Evolutionary conservation across 805 yeast genomes (phyloP).

Genomic region (Tanozyma kutaoensis): DNA sequence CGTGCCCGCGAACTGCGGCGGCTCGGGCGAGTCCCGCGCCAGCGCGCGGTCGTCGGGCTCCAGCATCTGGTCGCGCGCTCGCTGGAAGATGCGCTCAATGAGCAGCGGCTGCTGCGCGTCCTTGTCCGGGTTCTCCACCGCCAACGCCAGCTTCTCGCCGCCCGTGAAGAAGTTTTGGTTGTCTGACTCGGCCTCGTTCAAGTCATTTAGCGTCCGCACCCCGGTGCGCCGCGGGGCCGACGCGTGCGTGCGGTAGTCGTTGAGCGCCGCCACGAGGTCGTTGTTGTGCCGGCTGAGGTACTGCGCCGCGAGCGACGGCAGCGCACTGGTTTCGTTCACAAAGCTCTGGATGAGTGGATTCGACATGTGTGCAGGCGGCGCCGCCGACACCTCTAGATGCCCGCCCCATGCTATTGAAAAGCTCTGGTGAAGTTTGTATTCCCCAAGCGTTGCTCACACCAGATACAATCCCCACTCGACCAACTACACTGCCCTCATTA

Average conservation of each 20-base stretch:
- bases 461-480: too few species aligned
- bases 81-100: slow-evolving; percentile 54
- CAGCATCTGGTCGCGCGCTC: slow-evolving; percentile 37
- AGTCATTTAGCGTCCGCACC: slow-evolving; percentile 24
- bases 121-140: slow-evolving; percentile 62
- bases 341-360: slow-evolving; percentile 17
- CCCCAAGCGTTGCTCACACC: too few species aligned
- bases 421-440: too few species aligned
- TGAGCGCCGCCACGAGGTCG: slow-evolving; percentile 26
- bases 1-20: slow-evolving; percentile 30
- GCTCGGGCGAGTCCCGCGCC: slow-evolving; percentile 9
- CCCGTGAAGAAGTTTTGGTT: slow-evolving; percentile 47
- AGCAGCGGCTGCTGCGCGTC: slow-evolving; percentile 27
- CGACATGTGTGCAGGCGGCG: too few species aligned
- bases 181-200: slow-evolving; percentile 41
- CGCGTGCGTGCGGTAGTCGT: slow-evolving; percentile 19
- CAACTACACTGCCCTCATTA: too few species aligned
- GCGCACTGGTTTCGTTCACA: slow-evolving; percentile 20
- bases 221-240: slow-evolving; percentile 8
- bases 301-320: slow-evolving; percentile 24
- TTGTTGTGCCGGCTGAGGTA: slow-evolving; percentile 21
- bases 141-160: slow-evolving; percentile 66
- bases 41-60: slow-evolving; percentile 23
- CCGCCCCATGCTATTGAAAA: too few species aligned
- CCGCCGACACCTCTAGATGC: too few species aligned